Evolutionary conservation across 192 early-diverging fungal species (phyloP).

Genomic region (Dimargaris verticillata): DNA sequence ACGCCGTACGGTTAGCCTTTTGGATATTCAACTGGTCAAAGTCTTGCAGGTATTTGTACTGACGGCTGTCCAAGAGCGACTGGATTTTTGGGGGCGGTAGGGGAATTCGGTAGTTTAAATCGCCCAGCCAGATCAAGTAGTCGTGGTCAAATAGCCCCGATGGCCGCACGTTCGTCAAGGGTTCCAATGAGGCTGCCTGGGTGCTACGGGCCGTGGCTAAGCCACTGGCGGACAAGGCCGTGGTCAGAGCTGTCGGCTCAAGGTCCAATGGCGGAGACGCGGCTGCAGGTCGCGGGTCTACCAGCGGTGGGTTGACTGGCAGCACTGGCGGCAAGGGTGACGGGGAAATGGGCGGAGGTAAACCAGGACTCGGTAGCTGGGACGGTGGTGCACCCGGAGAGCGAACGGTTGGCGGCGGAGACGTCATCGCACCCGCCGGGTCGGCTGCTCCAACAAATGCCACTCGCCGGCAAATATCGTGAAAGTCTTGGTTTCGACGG

Average conservation of each 20-base stretch:
- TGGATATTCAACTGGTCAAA: constrained; percentile 72
- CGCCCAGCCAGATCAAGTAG: constrained; percentile 79
- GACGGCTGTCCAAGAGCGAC: constrained; percentile 27
- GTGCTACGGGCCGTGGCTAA: not conserved
- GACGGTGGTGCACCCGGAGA: too few species aligned
- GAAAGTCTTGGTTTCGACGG: constrained; percentile 76
- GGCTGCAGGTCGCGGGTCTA: too few species aligned
- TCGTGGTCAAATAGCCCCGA: constrained; percentile 49
- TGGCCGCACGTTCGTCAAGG: too few species aligned
- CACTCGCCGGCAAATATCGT: constrained; percentile 60
- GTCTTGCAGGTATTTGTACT: constrained; percentile 46
- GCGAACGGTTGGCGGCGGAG: too few species aligned
- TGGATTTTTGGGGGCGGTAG: constrained; percentile 46
- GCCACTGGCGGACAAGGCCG: not conserved
- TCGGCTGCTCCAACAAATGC: constrained; percentile 22
- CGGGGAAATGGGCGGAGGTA: constrained; percentile 2
- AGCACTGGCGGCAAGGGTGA: not conserved
- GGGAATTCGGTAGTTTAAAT: constrained; percentile 83
- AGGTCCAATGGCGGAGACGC: not conserved
- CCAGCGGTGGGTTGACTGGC: not conserved
- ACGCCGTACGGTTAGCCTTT: constrained; percentile 43
- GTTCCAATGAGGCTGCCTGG: not conserved
- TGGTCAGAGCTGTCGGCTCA: not conserved
- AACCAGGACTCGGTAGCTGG: too few species aligned
- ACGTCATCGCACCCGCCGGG: not conserved